Evolutionary conservation across 495 filamentous ascomycete genomes (phyloP).

Genomic region (Xylona heveae): DNA sequence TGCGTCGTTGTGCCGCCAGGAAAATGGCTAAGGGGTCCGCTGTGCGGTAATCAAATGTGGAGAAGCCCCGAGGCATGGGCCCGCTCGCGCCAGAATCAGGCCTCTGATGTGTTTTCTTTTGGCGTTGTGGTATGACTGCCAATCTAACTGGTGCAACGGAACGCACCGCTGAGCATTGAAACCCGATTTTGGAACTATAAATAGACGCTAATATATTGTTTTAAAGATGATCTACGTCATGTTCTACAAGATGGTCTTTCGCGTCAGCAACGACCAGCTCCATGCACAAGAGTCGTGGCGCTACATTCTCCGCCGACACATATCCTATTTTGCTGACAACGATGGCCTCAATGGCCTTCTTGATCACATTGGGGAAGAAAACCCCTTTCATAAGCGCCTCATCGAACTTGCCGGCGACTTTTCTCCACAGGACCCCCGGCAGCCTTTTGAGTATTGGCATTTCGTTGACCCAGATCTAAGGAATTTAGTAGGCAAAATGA

Average conservation of each 20-base stretch:
- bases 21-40: conserved; percentile 12
- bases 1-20: conserved; percentile 9
- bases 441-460: conserved; percentile 5
- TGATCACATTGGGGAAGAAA: conserved; percentile 13
- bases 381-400: conserved; percentile 13
- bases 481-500: conserved; percentile 10
- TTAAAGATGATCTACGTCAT: conserved; percentile 10
- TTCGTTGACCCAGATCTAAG: conserved; percentile 8
- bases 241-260: conserved; percentile 7
- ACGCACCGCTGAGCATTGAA: no score
- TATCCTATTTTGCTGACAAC: conserved; percentile 5
- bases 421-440: neutral
- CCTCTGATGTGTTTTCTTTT: conserved; percentile 18
- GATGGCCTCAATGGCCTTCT: conserved; percentile 12
- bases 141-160: no score
- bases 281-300: conserved; percentile 1
- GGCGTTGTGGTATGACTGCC: conserved; percentile 15
- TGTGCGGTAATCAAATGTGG: conserved; percentile 19
- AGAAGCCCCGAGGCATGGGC: conserved; percentile 17
- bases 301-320: conserved; percentile 5
- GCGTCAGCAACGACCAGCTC: conserved; percentile 1
- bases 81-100: conserved; percentile 13
- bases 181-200: no score
- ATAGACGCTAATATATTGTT: no score
- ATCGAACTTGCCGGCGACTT: conserved; percentile 5